These are phyloP conservation scores for Chiua virens DNA, from an alignment of 768 basidiomycete species.

Conservation along the genomic window DNA sequence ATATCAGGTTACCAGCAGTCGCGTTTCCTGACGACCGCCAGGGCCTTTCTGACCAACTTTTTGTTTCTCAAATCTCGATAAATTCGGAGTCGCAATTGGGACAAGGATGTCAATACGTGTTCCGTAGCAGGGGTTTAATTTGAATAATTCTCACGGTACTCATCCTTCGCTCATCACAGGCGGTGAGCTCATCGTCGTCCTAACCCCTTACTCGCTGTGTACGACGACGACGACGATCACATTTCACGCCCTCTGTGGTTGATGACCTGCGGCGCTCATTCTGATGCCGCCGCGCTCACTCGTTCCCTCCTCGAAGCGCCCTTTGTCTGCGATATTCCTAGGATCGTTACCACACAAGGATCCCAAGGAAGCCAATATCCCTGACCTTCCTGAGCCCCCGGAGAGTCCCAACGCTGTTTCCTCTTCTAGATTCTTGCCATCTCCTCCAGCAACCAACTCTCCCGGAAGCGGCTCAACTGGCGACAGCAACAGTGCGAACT, in stretches of 20 bases:
- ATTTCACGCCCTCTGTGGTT: constrained; percentile 20
- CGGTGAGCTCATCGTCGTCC: constrained; percentile 23
- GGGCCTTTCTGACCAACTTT: too few species aligned
- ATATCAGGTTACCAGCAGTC: too few species aligned
- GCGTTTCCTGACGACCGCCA: too few species aligned
- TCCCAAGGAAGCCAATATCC: constrained; percentile 42
- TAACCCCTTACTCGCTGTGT: constrained; percentile 24
- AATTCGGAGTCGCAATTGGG: constrained; percentile 25
- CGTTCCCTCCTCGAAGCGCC: constrained; percentile 44
- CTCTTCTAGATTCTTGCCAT: constrained; percentile 65
- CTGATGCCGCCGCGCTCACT: constrained; percentile 54
- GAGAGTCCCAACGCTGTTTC: constrained; percentile 55
- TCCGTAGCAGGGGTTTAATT: background rate
- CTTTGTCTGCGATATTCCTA: constrained; percentile 62
- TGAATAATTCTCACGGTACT: constrained; percentile 27
- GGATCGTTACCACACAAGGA: constrained; percentile 44
- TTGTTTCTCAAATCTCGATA: too few species aligned
- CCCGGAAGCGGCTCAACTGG: constrained; percentile 79
- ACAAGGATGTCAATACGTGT: background rate
- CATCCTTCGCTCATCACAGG: constrained; percentile 15
- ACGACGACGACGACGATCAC: constrained; percentile 17
- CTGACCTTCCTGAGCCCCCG: constrained; percentile 70
- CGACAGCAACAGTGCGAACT: constrained; percentile 47
- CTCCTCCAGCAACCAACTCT: constrained; percentile 83
- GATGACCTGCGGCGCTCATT: constrained; percentile 25